Base-by-base conservation (phyloP, 495 filamentous ascomycete genomes). In the Jackrogersella minutella region DNA sequence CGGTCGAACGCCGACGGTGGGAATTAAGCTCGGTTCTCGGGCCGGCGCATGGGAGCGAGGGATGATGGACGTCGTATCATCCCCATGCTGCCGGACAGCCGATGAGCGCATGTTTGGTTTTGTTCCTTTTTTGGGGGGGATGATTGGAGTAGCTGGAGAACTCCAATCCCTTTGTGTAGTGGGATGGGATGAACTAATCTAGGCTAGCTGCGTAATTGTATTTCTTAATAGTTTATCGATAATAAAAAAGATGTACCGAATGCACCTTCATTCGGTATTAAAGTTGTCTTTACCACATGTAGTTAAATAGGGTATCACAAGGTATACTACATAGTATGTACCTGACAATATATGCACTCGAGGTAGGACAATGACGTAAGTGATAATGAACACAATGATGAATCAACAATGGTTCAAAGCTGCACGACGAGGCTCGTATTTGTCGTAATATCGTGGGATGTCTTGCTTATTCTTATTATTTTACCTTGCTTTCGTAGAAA, bases 351-450 rank as follows among this genome's bases (percentile, higher is more conserved):
- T 19, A 40, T 39, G 51, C 41, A 55, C 37, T 22, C 19, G 16
- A 8, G 49, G 64, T 62, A 58, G 52, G 31, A 63, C 59, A 68
- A 68, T 68, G 65, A 68, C 65, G 65, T 68, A 68, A 55, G 22
- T 41, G 60, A 68, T 54, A 50, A 54, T 63, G 50, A 49, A 47
- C 28, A 62, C 39, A 41, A 62, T 62, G 46, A 68, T 59, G 51
- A 68, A 62, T 62, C 50, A 57, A 67, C 19, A 36, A 55, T 39
- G 37, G 8, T 26, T 30, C 10, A 5, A 16, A 46, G 55, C 47
- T 50, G 55, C 47, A 49, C 49, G 37, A 43, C 6, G 33, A 44
- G 13, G 1, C 30, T 52, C 24, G 30, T 41, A 51, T 52, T n/a
- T n/a, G n/a, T n/a, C n/a, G n/a, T n/a, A n/a, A n/a, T n/a, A n/a